Evolutionary conservation across 768 basidiomycete genomes (phyloP).

Genomic region (Mycena kentingensis): DNA sequence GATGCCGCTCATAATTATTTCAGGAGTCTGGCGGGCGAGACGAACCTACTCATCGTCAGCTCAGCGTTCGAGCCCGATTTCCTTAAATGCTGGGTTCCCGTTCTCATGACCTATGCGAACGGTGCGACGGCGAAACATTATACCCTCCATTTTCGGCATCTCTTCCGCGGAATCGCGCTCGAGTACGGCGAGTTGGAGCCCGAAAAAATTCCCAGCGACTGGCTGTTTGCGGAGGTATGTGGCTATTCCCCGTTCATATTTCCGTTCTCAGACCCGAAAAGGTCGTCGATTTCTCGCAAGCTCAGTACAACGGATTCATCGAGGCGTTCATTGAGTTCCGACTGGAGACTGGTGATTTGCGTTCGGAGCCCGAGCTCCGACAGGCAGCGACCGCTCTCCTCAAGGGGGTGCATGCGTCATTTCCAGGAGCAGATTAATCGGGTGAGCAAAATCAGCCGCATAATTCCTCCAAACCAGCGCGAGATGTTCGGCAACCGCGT

Average conservation of each 20-base stretch:
- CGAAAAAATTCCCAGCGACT: too few relatives aligned
- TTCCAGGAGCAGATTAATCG: slow-evolving; percentile 30
- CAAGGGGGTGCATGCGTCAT: slow-evolving; percentile 33
- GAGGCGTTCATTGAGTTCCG: slow-evolving; percentile 18
- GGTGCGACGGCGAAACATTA: too few relatives aligned
- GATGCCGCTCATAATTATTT: background rate
- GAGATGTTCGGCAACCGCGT: slow-evolving; percentile 21
- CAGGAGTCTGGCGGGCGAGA: background rate
- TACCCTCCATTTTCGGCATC: too few relatives aligned
- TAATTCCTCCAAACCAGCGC: slow-evolving; percentile 19
- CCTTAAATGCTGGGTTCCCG: too few relatives aligned
- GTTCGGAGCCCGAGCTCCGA: slow-evolving; percentile 22
- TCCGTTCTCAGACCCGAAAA: too few relatives aligned
- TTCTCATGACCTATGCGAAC: too few relatives aligned
- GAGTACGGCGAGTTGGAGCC: slow-evolving; percentile 34
- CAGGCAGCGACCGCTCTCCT: slow-evolving; percentile 24
- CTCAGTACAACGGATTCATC: slow-evolving; percentile 29
- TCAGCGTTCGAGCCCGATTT: background rate
- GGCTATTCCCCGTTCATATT: too few relatives aligned
- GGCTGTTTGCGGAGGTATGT: too few relatives aligned
- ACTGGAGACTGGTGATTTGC: slow-evolving; percentile 1
- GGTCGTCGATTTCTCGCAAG: too few relatives aligned
- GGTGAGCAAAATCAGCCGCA: slow-evolving; percentile 27
- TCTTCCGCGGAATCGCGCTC: too few relatives aligned
- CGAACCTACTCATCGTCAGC: background rate